Evolutionary conservation across 169 alveolate species (phyloP), one percentile per base, ranked within the genome.

Genomic region (Plasmodium vinckei): DNA sequence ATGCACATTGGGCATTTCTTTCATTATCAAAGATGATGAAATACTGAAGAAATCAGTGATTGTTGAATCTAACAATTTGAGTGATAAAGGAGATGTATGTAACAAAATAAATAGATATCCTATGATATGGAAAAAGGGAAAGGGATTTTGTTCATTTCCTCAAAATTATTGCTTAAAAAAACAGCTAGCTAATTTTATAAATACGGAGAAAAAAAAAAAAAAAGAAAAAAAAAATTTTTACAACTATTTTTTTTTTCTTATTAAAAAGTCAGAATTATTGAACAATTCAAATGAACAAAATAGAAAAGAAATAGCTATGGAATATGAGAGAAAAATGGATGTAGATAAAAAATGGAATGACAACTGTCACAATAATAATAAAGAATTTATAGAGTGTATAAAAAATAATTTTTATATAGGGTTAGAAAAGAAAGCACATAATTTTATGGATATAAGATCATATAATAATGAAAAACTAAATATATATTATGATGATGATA

Each of bases 161-260:
- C 63, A 27, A 68, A 64, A 64, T 57, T 27, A 64, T 15, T 77
- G 88, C 19, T 54, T 77, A 10, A 63, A 64, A 13, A 56, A 68
- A 54, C 88, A 77, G 46, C 70, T 77, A 1, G 10, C 39, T 23
- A 15, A 63, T 23, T 77, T 77, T 49, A 9, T 64, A 13, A 25
- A 64, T 25, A 63, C 33, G 59, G 88, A 75, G 57, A 67, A 69
- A 21, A 15, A 46, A 42, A 4, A 61, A 27, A 54, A 51, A 13
- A 13, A 1, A n/a, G 42, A 49, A 56, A 21, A 21, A 61, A 75
- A 44, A 7, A 3, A 27, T n/a, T 19, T 51, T 17, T 13, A 75
- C 19, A 75, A 75, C 54, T 75, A 75, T 56, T 61, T 54, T 19
- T 75, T 75, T 53, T 63, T 75, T 59, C 23, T 75, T 65, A 53